phyloP scores from a whole-genome alignment of 176 grass and related monocot species.

The bread wheat (Triticum aestivum) region DNA sequence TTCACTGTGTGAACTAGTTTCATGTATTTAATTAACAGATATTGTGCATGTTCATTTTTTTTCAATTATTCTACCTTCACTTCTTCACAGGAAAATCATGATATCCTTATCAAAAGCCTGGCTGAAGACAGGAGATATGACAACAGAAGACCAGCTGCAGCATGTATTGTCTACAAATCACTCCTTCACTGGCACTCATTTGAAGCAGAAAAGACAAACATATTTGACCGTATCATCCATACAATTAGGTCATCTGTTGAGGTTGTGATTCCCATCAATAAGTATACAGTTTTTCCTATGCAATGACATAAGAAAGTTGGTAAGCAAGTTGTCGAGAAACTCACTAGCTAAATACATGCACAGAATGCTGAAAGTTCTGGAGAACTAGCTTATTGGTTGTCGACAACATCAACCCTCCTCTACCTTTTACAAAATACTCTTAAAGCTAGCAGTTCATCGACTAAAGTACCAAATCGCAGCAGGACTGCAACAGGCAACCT shows the following conservation, averaged over 20 bases:
- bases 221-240: constrained; percentile 93
- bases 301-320: constrained; percentile 2
- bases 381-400: constrained; percentile 90
- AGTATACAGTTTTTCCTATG: background rate
- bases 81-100: constrained; percentile 81
- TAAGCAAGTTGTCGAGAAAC: constrained; percentile 19
- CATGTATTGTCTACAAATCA: constrained; percentile 87
- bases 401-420: constrained; percentile 78
- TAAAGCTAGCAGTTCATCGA: constrained; percentile 71
- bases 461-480: constrained; percentile 49
- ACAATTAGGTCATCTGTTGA: constrained; percentile 82
- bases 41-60: constrained; percentile 28
- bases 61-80: constrained; percentile 19
- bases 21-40: constrained; percentile 6
- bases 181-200: constrained; percentile 89
- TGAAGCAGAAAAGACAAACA: constrained; percentile 89
- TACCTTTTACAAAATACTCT: constrained; percentile 81
- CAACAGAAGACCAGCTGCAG: constrained; percentile 59
- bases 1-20: background rate
- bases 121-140: constrained; percentile 71
- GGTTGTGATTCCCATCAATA: constrained; percentile 45
- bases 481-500: constrained; percentile 55
- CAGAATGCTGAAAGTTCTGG: constrained; percentile 66
- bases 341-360: constrained; percentile 23
- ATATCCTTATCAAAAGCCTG: constrained; percentile 80